Conservation (phyloP, 2,329 filamentous ascomycete species). For the Penicillium rolfsii region DNA sequence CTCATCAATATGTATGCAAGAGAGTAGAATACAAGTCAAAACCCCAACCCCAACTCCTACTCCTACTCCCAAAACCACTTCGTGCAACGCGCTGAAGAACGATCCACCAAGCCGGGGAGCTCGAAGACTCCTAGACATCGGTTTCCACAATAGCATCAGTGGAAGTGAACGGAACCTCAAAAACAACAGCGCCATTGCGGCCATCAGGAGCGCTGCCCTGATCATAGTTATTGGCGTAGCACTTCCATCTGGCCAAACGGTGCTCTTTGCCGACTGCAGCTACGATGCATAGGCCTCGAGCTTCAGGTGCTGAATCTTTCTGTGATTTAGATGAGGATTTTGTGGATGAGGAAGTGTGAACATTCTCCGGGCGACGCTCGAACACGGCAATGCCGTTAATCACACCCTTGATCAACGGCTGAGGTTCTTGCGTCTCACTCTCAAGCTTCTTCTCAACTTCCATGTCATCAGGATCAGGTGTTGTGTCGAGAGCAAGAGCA, state of each 20-base stretch:
- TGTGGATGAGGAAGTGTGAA: slow-evolving; percentile 28
- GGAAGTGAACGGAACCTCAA: slow-evolving; percentile 68
- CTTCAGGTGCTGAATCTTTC: slow-evolving; percentile 47
- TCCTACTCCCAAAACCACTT: slow-evolving; percentile 30
- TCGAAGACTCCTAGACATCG: slow-evolving; percentile 27
- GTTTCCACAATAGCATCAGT: slow-evolving; percentile 18
- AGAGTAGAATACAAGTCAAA: slow-evolving; percentile 24
- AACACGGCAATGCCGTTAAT: slow-evolving; percentile 88
- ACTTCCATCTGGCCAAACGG: slow-evolving; percentile 79
- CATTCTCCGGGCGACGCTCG: slow-evolving; percentile 65
- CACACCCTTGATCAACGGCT: slow-evolving; percentile 66
- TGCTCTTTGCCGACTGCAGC: slow-evolving; percentile 87
- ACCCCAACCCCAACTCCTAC: slow-evolving; percentile 26
- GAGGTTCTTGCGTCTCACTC: slow-evolving; percentile 27
- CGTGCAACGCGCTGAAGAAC: slow-evolving; percentile 21
- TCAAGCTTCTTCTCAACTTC: slow-evolving; percentile 25
- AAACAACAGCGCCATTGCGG: slow-evolving; percentile 83
- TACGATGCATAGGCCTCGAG: slow-evolving; percentile 73
- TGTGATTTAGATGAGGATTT: slow-evolving; percentile 26
- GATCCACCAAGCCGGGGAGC: slow-evolving; percentile 1
- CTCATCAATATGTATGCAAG: slow-evolving; percentile 17
- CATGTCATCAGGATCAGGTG: slow-evolving; percentile 35
- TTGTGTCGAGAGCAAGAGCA: slow-evolving; percentile 35
- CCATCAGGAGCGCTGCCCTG: slow-evolving; percentile 50
- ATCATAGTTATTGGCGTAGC: slow-evolving; percentile 44